A percentile compares a stretch with the other conserved stretches of the same genome.
These are phyloP conservation scores for Oryza meyeriana DNA, from an alignment of 176 grass and related monocot species.

Conservation along the genomic window DNA sequence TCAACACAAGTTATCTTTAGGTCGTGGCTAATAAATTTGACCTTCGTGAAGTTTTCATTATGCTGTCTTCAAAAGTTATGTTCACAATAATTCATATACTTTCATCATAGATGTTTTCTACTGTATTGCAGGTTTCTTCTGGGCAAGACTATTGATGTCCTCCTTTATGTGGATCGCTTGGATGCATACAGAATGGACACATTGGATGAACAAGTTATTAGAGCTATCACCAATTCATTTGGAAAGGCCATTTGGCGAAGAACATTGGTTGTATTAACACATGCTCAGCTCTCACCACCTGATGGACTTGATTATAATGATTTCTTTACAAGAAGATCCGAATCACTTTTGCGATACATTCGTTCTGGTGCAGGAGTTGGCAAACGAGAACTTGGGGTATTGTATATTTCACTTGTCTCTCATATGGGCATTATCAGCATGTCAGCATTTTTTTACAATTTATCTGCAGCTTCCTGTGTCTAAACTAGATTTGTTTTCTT, in stretches of 20 bases:
- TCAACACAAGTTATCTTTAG: not conserved
- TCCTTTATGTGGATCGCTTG: constrained; percentile 86
- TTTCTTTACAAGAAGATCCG: constrained; percentile 77
- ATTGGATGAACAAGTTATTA: constrained; percentile 77
- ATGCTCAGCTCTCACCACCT: constrained; percentile 87
- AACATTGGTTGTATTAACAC: constrained; percentile 80
- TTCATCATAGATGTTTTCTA: constrained; percentile 16
- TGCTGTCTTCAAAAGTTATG: not conserved
- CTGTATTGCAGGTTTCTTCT: constrained; percentile 73
- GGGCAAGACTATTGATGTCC: constrained; percentile 93
- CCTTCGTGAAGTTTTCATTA: constrained; percentile 6
- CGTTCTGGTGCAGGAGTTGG: constrained; percentile 54
- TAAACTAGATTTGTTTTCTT: not conserved
- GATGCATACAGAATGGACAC: constrained; percentile 91
- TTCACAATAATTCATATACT: not conserved
- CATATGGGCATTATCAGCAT: not conserved
- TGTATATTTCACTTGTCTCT: constrained; percentile 5
- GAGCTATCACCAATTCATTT: constrained; percentile 73
- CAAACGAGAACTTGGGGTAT: constrained; percentile 74
- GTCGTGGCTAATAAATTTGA: not conserved
- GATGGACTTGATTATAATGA: constrained; percentile 90
- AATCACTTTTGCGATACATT: constrained; percentile 68
- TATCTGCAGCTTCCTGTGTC: not conserved
- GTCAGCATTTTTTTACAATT: not conserved
- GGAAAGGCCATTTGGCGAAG: constrained; percentile 87